Evolutionary conservation across 2,329 filamentous ascomycete genomes (phyloP).

Genomic region (Malbranchea zuffiana): DNA sequence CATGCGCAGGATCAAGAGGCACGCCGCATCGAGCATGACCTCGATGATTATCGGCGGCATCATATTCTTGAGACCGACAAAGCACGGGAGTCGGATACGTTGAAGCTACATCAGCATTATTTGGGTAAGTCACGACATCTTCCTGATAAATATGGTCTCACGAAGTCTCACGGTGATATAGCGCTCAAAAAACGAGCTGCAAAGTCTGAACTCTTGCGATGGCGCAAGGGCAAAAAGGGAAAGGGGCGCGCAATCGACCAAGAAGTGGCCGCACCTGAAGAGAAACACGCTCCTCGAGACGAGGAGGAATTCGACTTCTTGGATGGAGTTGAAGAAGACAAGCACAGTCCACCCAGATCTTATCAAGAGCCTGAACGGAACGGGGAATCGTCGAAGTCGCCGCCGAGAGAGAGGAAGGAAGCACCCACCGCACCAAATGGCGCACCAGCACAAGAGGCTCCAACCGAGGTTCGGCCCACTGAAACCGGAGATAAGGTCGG

Average conservation of each 20-base stretch:
- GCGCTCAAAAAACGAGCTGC: not conserved
- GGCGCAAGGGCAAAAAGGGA: not conserved
- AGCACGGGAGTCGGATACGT: too few relatives aligned
- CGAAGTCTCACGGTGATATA: too few relatives aligned
- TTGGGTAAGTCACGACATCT: too few relatives aligned
- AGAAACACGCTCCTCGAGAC: not conserved
- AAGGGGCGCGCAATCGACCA: not conserved
- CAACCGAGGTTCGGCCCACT: too few relatives aligned
- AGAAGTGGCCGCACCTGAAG: not conserved
- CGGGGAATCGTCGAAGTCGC: not conserved
- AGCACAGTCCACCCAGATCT: not conserved
- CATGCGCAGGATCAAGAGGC: constrained; percentile 5
- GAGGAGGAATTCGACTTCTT: not conserved
- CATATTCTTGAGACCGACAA: too few relatives aligned
- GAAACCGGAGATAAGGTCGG: too few relatives aligned
- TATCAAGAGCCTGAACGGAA: not conserved
- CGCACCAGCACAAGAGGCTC: not conserved
- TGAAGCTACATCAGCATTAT: too few relatives aligned
- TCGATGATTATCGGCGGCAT: too few relatives aligned
- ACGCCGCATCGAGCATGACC: constrained; percentile 7
- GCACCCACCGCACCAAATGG: not conserved
- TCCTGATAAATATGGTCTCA: too few relatives aligned
- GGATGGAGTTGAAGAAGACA: not conserved
- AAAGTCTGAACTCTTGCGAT: too few relatives aligned
- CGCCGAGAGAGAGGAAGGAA: not conserved